These are phyloP conservation scores for Chalaropsis thielavioides DNA, from an alignment of 2,329 filamentous ascomycete species.

Conservation along the genomic window DNA sequence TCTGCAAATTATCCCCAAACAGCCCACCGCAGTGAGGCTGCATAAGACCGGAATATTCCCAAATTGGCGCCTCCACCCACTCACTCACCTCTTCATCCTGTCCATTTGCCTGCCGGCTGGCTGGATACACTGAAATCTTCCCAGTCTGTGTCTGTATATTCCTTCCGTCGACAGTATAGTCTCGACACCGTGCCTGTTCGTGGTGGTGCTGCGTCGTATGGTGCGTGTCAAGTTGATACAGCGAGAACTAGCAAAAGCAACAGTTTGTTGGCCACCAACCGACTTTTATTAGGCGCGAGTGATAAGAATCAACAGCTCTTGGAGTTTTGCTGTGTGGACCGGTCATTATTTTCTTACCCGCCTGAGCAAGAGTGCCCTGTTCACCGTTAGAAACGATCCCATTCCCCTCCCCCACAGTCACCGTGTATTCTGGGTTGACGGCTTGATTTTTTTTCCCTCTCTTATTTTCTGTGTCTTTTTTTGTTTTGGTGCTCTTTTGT, in stretches of 20 bases:
- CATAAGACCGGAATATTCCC: neutral
- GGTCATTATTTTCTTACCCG: neutral
- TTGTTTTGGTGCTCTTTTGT: neutral
- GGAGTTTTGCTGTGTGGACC: neutral
- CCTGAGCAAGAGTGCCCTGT: conserved; percentile 1
- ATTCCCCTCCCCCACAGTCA: neutral
- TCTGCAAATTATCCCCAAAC: neutral
- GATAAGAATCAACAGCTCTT: neutral
- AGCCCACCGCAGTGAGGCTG: neutral
- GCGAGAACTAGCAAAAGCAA: neutral
- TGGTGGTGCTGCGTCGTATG: neutral
- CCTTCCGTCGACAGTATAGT: neutral
- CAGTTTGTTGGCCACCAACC: neutral
- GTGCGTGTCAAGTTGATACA: neutral
- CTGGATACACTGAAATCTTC: neutral
- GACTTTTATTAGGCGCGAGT: neutral
- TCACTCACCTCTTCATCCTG: neutral
- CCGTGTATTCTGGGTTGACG: neutral
- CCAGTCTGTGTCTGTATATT: neutral
- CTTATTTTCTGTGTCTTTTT: neutral
- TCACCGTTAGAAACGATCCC: conserved; percentile 1
- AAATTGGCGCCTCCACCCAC: neutral
- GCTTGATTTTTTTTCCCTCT: conserved; percentile 1
- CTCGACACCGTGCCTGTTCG: neutral
- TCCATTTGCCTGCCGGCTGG: neutral